Conservation (phyloP, 2,329 filamentous ascomycete species). For the Epichloe typhina region DNA sequence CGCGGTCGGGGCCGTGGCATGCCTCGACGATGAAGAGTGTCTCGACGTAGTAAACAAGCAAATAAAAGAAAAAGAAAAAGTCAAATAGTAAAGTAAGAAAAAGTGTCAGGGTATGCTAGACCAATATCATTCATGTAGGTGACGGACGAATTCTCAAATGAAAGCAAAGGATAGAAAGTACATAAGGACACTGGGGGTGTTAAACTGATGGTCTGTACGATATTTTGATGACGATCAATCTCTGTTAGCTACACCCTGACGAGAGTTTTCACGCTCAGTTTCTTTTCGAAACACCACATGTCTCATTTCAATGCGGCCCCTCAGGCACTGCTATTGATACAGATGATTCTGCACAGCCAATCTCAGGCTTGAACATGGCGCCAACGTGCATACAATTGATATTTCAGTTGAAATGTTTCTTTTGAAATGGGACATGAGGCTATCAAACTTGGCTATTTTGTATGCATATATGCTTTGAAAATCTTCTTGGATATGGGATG, state of each 20-base stretch:
- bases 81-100: neutral
- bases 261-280: neutral
- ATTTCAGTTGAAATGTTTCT: too few relatives aligned
- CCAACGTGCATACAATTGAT: too few relatives aligned
- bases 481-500: too few relatives aligned
- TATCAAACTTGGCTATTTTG: too few relatives aligned
- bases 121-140: neutral
- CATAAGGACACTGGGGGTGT: neutral
- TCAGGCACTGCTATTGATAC: too few relatives aligned
- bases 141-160: neutral
- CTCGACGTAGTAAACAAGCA: neutral
- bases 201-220: conserved; percentile 22
- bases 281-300: too few relatives aligned
- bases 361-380: too few relatives aligned
- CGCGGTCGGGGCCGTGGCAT: conserved; percentile 76
- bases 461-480: too few relatives aligned
- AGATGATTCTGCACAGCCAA: too few relatives aligned
- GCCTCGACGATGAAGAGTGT: conserved; percentile 55
- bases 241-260: conserved; percentile 7
- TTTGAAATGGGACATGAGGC: too few relatives aligned
- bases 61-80: conserved; percentile 1
- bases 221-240: conserved; percentile 16
- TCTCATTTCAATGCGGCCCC: too few relatives aligned
- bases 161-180: neutral
- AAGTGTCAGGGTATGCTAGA: neutral